Evolutionary conservation across 345 rosid species (phyloP).

Genomic region (Arabidopsis arenosa): DNA sequence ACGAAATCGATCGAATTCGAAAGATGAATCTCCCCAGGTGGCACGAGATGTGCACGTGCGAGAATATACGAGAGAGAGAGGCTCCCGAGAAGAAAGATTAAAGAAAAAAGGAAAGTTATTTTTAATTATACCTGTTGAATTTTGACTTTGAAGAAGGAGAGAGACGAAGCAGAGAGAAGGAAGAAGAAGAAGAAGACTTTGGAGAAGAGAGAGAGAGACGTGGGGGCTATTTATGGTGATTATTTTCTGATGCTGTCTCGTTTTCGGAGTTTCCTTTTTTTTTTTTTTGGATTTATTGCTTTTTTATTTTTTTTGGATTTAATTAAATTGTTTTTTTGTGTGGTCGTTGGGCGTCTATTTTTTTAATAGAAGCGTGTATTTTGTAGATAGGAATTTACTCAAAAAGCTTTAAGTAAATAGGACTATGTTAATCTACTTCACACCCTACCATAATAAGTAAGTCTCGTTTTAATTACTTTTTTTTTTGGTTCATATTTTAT

Average conservation of each 20-base stretch:
- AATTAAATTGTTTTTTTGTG: not conserved
- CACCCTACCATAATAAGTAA: slow-evolving; percentile 17
- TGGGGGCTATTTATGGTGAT: slow-evolving; percentile 39
- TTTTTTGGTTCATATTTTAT: too few species aligned
- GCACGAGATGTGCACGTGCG: slow-evolving; percentile 39
- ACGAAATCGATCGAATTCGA: slow-evolving; percentile 28
- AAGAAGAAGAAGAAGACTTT: slow-evolving; percentile 29
- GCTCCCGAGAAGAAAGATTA: slow-evolving; percentile 2
- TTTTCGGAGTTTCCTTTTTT: slow-evolving; percentile 33
- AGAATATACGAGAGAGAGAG: slow-evolving; percentile 18
- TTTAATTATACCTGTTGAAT: slow-evolving; percentile 38
- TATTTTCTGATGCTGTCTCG: slow-evolving; percentile 35
- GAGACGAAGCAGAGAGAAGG: slow-evolving; percentile 25
- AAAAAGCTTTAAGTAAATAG: not conserved
- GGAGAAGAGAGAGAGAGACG: slow-evolving; percentile 29
- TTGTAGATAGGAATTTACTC: slow-evolving; percentile 37
- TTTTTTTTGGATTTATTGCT: slow-evolving; percentile 26
- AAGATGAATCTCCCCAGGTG: slow-evolving; percentile 27
- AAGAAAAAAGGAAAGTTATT: too few species aligned
- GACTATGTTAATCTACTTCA: slow-evolving; percentile 29
- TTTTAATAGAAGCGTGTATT: slow-evolving; percentile 36
- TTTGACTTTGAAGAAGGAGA: slow-evolving; percentile 41
- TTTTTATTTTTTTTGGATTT: not conserved
- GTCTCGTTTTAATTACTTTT: not conserved
- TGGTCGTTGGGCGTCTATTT: slow-evolving; percentile 40